Conservation (phyloP, 257 asterid genomes). For the Fraxinus excelsior region DNA sequence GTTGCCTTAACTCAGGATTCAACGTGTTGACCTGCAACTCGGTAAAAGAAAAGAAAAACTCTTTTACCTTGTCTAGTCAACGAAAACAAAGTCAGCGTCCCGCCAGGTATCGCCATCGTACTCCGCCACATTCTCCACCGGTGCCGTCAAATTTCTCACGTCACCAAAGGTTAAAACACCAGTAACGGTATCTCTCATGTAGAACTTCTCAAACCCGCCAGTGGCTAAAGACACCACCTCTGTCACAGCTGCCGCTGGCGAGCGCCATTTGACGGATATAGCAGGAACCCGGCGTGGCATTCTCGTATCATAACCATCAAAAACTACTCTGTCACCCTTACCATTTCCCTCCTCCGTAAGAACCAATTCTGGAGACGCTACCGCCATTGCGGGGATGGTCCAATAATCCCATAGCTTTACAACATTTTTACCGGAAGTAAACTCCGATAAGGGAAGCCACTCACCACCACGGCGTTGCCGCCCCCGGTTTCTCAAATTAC, state of each 20-base stretch:
- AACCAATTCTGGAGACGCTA: slow-evolving; percentile 34
- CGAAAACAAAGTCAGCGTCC: slow-evolving; percentile 55
- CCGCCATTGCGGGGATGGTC: not conserved
- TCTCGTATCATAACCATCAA: slow-evolving; percentile 67
- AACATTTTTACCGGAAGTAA: slow-evolving; percentile 57
- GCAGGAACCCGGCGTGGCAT: slow-evolving; percentile 54
- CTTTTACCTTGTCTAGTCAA: not conserved
- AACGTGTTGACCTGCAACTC: not conserved
- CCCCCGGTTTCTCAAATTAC: slow-evolving; percentile 38
- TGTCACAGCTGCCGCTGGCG: slow-evolving; percentile 22
- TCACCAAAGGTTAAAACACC: slow-evolving; percentile 75
- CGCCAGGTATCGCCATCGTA: slow-evolving; percentile 58
- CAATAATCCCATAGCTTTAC: slow-evolving; percentile 89
- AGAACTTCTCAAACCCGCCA: slow-evolving; percentile 46
- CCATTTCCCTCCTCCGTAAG: slow-evolving; percentile 43
- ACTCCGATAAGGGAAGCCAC: slow-evolving; percentile 41
- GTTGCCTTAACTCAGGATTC: not conserved
- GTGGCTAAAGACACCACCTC: slow-evolving; percentile 4
- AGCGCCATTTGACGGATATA: slow-evolving; percentile 62
- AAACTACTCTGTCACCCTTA: slow-evolving; percentile 44
- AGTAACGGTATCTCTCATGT: slow-evolving; percentile 56
- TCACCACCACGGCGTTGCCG: slow-evolving; percentile 35
- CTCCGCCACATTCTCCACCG: slow-evolving; percentile 49
- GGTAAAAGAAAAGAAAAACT: not conserved
- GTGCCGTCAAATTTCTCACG: slow-evolving; percentile 58